Percentiles rank a stretch among this genome's conserved stretches.
These are phyloP conservation scores for Cyberlindnera mrakii DNA, from an alignment of 805 yeast species.

Conservation along the genomic window DNA sequence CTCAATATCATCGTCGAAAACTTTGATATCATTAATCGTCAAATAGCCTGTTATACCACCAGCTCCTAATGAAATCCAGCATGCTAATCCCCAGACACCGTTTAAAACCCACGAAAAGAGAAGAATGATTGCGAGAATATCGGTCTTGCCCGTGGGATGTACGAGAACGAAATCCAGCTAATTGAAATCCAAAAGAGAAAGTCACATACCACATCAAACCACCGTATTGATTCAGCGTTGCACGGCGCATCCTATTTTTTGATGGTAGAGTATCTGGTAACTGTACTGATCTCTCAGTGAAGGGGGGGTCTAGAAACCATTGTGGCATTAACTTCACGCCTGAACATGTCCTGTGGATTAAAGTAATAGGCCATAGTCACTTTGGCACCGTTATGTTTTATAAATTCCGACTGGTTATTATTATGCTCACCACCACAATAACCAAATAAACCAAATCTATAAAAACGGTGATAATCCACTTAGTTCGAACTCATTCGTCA, in stretches of 20 bases:
- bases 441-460: constrained; percentile 5
- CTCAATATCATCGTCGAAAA: background rate
- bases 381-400: constrained; percentile 1
- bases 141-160: background rate
- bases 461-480: constrained; percentile 1
- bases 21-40: background rate
- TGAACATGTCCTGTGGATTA: background rate
- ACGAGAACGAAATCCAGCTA: background rate
- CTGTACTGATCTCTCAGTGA: background rate
- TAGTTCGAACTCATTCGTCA: constrained; percentile 1
- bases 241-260: background rate
- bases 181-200: constrained; percentile 1
- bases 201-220: constrained; percentile 4
- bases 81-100: background rate
- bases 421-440: constrained; percentile 1
- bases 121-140: background rate
- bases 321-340: background rate
- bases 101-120: background rate
- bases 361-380: constrained; percentile 1
- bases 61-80: background rate
- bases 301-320: background rate
- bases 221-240: constrained; percentile 2
- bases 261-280: constrained; percentile 2
- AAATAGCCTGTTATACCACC: background rate
- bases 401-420: background rate